Base-by-base conservation (phyloP, 352 stramenopile genomes). In the Pythium aphanidermatum region DNA sequence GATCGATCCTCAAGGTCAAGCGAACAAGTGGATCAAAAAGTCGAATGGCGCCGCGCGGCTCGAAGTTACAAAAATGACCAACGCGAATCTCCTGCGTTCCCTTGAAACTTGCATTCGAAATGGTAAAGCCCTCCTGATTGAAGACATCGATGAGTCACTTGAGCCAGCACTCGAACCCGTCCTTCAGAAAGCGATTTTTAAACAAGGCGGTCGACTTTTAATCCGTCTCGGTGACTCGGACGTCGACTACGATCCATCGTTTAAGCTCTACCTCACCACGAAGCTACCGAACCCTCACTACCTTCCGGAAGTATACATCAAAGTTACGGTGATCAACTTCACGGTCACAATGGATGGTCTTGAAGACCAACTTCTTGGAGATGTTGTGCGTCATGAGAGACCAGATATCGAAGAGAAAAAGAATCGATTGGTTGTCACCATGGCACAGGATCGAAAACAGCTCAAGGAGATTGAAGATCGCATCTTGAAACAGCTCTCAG, bases 291-390 rank as follows among this genome's bases (percentile, higher is more conserved):
- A 97, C 47, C 91, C 91, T 7, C 91, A 97, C 62, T 97, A 98
- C 50, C 60, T 97, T 7, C 92, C 92, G 0, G 92, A 98, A 25
- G 82, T 97, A 5, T 98, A 94, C 70, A 98, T 98, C 59, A 97
- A 98, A 59, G 91, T 98, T 31, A 98, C 90, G 3, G 74, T 98
- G 10, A 97, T 98, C 63, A 98, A 98, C 63, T 98, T 98, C 55
- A 98, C 91, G 1, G 88, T 98, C 35, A 98, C 92, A 13, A 96
- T 97, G 79, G 80, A 95, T 16, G 92, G 92, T 0, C 55, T 98
- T 11, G 90, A 97, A 37, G 85, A 97, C 36, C 92, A 98, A 57
- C 61, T 98, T 5, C 69, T 98, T 9, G 90, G 91, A 5, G 84
- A 93, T 26, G 90, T 96, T 1, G 92, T 98, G n/a, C 79, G 83